Percentiles rank a stretch among this genome's conserved stretches.
Evolutionary conservation across 441 rosid species (phyloP).

Genomic region (Erodium texanum): DNA sequence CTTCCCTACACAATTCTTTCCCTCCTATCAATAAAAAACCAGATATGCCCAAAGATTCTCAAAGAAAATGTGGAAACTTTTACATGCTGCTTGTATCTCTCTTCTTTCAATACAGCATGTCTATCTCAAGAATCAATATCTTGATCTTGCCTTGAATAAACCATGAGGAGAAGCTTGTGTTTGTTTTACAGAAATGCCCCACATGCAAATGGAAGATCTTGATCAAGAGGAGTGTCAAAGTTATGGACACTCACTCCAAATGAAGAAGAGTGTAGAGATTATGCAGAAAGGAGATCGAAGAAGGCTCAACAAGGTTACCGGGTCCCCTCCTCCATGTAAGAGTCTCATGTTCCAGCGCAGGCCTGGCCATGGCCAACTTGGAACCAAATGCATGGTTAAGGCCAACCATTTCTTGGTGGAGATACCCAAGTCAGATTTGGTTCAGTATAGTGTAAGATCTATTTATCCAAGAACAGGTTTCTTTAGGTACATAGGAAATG

Average conservation of each 20-base stretch:
- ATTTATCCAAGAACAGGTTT: not conserved
- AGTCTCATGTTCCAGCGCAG: conserved; percentile 24
- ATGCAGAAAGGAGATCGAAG: conserved; percentile 18
- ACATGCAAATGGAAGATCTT: conserved; percentile 19
- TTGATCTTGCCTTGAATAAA: not conserved
- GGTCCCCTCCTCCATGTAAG: conserved; percentile 19
- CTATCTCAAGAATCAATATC: conserved; percentile 2
- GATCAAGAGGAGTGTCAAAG: conserved; percentile 16
- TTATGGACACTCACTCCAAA: not conserved
- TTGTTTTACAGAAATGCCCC: conserved; percentile 21
- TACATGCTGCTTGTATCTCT: conserved; percentile 11
- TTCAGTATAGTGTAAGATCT: conserved; percentile 36
- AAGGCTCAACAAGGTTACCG: conserved; percentile 7
- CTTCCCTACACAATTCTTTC: conserved; percentile 6
- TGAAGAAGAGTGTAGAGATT: conserved; percentile 13
- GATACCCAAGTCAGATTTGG: conserved; percentile 32
- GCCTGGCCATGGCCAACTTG: conserved; percentile 36
- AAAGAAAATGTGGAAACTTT: conserved; percentile 12
- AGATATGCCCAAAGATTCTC: conserved; percentile 15
- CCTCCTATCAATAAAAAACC: conserved; percentile 10
- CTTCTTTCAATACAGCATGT: conserved; percentile 11
- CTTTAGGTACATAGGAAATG: not conserved
- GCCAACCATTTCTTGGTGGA: conserved; percentile 48
- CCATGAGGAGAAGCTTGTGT: conserved; percentile 11
- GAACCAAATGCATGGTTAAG: conserved; percentile 37